Percentiles rank a stretch among this genome's conserved stretches.
phyloP scores from a whole-genome alignment of 306 rosid genomes.

The Prinsepia uniflora region DNA sequence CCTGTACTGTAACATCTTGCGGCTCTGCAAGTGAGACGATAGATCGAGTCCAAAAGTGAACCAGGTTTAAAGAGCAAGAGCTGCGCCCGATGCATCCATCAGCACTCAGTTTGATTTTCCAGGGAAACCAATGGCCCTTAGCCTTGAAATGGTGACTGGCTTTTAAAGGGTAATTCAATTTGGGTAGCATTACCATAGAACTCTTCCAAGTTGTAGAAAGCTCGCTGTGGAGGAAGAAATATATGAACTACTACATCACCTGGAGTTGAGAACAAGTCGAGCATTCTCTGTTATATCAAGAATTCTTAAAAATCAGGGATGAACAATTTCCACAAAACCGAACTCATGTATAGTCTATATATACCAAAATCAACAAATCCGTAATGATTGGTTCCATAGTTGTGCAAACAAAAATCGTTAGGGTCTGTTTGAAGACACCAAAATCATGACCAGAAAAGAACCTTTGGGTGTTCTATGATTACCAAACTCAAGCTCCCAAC shows the following conservation, averaged over 20 bases:
- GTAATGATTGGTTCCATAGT: not conserved
- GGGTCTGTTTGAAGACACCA: not conserved
- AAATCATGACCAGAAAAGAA: not conserved
- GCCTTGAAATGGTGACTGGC: constrained; percentile 60
- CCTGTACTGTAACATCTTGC: not conserved
- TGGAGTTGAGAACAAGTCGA: constrained; percentile 35
- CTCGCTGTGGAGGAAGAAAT: constrained; percentile 86
- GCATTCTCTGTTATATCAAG: not conserved
- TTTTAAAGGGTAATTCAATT: constrained; percentile 77
- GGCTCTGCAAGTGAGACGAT: not conserved
- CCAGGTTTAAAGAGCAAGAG: constrained; percentile 2
- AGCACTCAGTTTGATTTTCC: not conserved
- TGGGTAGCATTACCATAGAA: constrained; percentile 78
- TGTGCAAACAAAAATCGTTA: not conserved
- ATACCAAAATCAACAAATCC: not conserved
- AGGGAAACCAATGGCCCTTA: constrained; percentile 3
- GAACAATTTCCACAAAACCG: constrained; percentile 1
- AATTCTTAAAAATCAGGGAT: not conserved
- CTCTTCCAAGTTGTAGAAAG: constrained; percentile 91
- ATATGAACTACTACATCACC: constrained; percentile 91
- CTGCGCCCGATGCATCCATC: constrained; percentile 16
- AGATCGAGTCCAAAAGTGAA: constrained; percentile 1
- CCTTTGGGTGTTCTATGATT: not conserved
- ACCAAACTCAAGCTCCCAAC: not conserved
- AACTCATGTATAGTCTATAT: too few species aligned